Evolutionary conservation across 768 basidiomycete species (phyloP), one percentile per base, ranked within the genome.

Genomic region (Boletus vermiculosoides): DNA sequence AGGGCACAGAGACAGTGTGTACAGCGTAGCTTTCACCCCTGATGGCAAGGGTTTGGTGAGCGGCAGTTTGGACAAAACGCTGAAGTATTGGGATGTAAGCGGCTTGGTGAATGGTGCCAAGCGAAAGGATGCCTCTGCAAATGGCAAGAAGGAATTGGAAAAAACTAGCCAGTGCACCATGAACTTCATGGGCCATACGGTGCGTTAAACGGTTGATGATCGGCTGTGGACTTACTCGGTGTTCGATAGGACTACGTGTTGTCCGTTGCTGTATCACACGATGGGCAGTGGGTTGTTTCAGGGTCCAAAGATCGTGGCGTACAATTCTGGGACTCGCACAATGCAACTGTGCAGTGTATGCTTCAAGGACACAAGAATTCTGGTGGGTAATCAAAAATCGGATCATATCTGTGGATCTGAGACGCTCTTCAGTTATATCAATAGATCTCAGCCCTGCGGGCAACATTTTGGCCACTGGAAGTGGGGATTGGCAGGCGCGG

Each of bases 231-330:
- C 55, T 63, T 22, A 60, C 48, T 45, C 4, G 28, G 49, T 44
- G 46, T 30, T 37, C 18, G 2, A 36, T 62, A 85, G 83, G 87
- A 89, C 69, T 89, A 87, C 57, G 87, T 89, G 56, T 77, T 89
- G 50, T 83, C 83, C 45, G 86, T 87, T 45, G 85, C 85, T 20
- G 91, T 94, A 47, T 93, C 92, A 45, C 89, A 93, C 60, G 95
- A 98, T 72, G 92, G 92, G 58, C 85, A 91, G 62, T 89, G 94
- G 91, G 88, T 98, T 63, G 95, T 97, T 12, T 94, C 92, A 12
- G 96, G 97, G 50, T 88, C 86, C 36, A 98, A 98, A 76, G 97
- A 99, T 71, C 89, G 97, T 13, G 90, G 93, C 0, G 94, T 99
- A 54, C 92, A 95, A 71, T 94, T 96, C 70, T 93, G 91, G 87